Base-by-base conservation (phyloP, 2,329 filamentous ascomycete species). In the Elsinoe perseae region DNA sequence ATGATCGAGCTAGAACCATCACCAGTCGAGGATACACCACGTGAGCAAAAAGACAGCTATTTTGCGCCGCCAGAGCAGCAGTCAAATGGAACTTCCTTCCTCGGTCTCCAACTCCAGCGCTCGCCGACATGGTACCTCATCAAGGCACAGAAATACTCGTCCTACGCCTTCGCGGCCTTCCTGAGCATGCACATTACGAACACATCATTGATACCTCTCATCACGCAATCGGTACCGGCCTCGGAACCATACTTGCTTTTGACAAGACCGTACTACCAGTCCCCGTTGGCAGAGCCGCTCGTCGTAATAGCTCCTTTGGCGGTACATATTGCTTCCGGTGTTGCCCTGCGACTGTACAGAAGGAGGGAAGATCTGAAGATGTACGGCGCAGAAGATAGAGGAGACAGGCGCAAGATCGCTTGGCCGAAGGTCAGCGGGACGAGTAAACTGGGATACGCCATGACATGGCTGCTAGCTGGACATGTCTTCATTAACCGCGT, bases 261-360 rank as follows among this genome's bases (percentile, higher is more conserved):
- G 70, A 91, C 90, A 25, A 83, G 92, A 59, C 91, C 95, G 50
- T 84, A 93, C 70, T 97, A 97, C 75, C 92, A 96, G 71, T 91
- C 89, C 20, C 79, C 85, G 1, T 75, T 88, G 14, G 78, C 86
- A 53, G 91, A 96, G 68, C 88, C 89, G 2, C 73, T 95, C 18
- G 78, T 97, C 59, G 81, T 97, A 59, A 83, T 79, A 42, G 70
- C 89, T 1, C 90, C 92, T 1, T 75, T 95, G 20, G 69, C 84
- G 57, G 80, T 84, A 2, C 92, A 97, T 69, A 76, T 96, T 42
- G 77, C 80, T 12, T 86, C 89, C 0, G 91, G 92, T 32, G 68
- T 96, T 4, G 83, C 82, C 0, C 75, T 96, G 43, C 86, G 93
- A 12, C 75, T 95, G 4, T 78, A 92, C 60, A 80, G 90, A 21